Base-by-base conservation (phyloP, 495 filamentous ascomycete species). In the Talaromyces proteolyticus region DNA sequence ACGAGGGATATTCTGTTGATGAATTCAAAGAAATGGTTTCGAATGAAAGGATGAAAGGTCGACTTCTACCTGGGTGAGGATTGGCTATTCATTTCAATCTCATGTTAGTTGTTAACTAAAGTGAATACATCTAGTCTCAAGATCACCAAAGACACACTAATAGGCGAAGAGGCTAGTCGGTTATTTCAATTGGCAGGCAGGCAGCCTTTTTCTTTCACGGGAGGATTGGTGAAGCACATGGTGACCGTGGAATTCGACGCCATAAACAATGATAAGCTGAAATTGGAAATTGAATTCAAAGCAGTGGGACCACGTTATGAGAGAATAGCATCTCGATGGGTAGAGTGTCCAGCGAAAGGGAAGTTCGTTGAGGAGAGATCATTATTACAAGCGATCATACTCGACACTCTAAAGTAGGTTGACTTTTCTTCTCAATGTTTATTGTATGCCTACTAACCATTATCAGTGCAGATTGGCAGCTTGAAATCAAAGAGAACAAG, bases 21-120 rank as follows among this genome's bases (percentile, higher is more conserved):
- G 71, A 85, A 8, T 81, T 87, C 24, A 49, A 58, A 25, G 55
- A 57, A 3, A 74, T 83, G 61, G 43, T 81, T 46, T 38, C 52
- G 5, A 51, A 67, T 39, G 50, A 69, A 10, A 57, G 63, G n/a
- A 67, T 66, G 3, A 68, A 60, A 25, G 74, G 69, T 4, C 58
- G 53, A 3, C 47, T 75, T 22, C 51, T 72, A 11, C 59, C 65
- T 47, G 67, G 67, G 73, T 75, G 63, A 50, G 68, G n/a, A n/a
- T n/a, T n/a, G n/a, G n/a, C n/a, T n/a, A n/a, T n/a, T n/a, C n/a
- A n/a, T n/a, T n/a, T n/a, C n/a, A n/a, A n/a, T n/a, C n/a, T n/a
- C n/a, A n/a, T n/a, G n/a, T n/a, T n/a, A n/a, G n/a, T n/a, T n/a
- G n/a, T n/a, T n/a, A n/a, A n/a, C n/a, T n/a, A n/a, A n/a, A n/a